phyloP scores from a whole-genome alignment of 2,329 filamentous ascomycete genomes.

The Fonsecaea pugnacius region DNA sequence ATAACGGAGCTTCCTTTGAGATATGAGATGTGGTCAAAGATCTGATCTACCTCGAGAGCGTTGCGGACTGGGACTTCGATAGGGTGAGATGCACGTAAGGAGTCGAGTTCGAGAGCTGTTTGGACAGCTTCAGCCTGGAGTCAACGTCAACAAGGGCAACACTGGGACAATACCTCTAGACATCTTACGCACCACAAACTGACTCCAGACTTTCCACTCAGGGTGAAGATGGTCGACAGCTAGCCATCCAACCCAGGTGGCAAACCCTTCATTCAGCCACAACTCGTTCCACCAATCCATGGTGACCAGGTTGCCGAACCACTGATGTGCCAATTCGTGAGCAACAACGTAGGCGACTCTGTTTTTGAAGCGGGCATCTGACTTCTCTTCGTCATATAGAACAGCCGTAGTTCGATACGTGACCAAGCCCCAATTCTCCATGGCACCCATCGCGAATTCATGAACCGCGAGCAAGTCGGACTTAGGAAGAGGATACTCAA shows the following conservation, averaged over 20 bases:
- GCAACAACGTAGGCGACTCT: constrained; percentile 95
- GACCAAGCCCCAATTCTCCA: constrained; percentile 97
- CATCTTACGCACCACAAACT: constrained; percentile 76
- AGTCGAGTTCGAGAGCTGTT: constrained; percentile 85
- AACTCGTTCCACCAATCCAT: constrained; percentile 98
- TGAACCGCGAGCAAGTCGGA: constrained; percentile 88
- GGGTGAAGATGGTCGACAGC: constrained; percentile 90
- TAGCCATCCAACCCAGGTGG: constrained; percentile 97
- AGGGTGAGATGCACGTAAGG: constrained; percentile 87
- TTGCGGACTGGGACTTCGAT: constrained; percentile 95
- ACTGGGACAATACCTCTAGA: constrained; percentile 56
- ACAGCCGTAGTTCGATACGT: constrained; percentile 95
- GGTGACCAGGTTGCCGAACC: constrained; percentile 89
- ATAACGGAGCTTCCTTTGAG: constrained; percentile 95
- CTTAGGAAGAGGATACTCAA: constrained; percentile 92
- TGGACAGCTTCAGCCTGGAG: constrained; percentile 83
- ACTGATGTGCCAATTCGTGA: constrained; percentile 96
- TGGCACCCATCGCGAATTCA: constrained; percentile 82
- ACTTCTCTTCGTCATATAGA: constrained; percentile 91
- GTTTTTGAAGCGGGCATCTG: constrained; percentile 88
- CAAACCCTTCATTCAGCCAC: constrained; percentile 95
- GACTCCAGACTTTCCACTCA: constrained; percentile 96
- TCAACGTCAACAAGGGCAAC: constrained; percentile 45
- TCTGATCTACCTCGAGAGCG: constrained; percentile 94
- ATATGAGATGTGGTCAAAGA: constrained; percentile 96